These are phyloP conservation scores for Kwoniella botswanensis DNA, from an alignment of 768 basidiomycete species.

Conservation along the genomic window DNA sequence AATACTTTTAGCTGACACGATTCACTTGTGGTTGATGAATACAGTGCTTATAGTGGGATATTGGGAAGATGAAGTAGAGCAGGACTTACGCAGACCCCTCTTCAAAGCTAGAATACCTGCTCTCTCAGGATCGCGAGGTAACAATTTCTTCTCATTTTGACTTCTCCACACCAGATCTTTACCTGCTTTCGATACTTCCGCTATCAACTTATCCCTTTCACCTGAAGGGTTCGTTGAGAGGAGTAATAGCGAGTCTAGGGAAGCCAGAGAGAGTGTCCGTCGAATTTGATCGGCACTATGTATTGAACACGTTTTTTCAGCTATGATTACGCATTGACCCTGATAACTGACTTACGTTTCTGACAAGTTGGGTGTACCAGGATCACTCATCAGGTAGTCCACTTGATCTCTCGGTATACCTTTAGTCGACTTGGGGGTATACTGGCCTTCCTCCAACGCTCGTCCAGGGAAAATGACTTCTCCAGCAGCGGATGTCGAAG, in stretches of 20 bases:
- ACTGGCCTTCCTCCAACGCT: constrained; percentile 21
- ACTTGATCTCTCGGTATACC: constrained; percentile 40
- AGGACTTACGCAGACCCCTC: constrained; percentile 46
- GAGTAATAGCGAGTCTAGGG: constrained; percentile 48
- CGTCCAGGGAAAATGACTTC: constrained; percentile 15
- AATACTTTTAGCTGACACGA: neutral
- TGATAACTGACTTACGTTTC: constrained; percentile 52
- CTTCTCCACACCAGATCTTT: constrained; percentile 54
- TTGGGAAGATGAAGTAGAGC: neutral
- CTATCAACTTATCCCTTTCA: constrained; percentile 40
- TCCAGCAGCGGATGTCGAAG: neutral
- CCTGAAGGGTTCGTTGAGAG: constrained; percentile 34
- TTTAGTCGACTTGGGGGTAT: constrained; percentile 9
- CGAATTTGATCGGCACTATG: constrained; percentile 57
- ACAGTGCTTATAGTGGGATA: neutral
- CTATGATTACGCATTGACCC: neutral
- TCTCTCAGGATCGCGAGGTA: constrained; percentile 55
- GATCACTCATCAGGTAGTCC: constrained; percentile 46
- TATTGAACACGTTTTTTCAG: neutral
- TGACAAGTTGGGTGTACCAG: constrained; percentile 57
- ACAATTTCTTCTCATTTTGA: constrained; percentile 44
- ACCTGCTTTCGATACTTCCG: constrained; percentile 44
- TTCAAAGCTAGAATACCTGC: constrained; percentile 52
- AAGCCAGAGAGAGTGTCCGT: constrained; percentile 56
- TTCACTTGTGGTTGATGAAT: too few relatives aligned